Evolutionary conservation across 2,329 filamentous ascomycete species (phyloP), one percentile per base, ranked within the genome.

Genomic region (Sclerotinia nivalis): DNA sequence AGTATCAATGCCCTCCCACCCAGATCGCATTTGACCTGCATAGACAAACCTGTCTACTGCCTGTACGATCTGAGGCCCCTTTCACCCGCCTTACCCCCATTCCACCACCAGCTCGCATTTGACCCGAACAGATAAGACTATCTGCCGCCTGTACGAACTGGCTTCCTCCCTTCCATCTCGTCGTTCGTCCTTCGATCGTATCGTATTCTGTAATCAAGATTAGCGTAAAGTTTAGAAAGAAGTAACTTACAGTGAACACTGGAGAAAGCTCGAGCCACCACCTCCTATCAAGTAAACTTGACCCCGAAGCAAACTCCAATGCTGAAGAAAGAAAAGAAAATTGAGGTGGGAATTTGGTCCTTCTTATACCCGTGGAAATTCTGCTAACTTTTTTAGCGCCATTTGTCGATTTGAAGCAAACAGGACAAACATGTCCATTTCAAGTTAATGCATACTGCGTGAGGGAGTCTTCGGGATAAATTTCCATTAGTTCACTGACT

Each of bases 11-110:
- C 20, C 43, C 25, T 55, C 37, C n/a, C 61, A 40, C 61, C 68
- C 59, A 34, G 2, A 37, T 43, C 47, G 89, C 94, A 97, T 82
- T 98, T 95, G 82, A 96, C 97, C 81, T 93, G 93, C 75, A 87
- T 25, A 60, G 15, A 60, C 18, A 28, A 60, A n/a, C 40, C 58
- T 28, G 18, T 37, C 54, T 56, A 31, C 54, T 37, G 54, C 54
- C 54, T 56, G 9, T 56, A n/a, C 54, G 54, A 56, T 37, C 20
- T 37, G 54, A 15, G 54, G 54, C 54, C 54, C 1, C 12, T 4
- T 56, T 22, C 28, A 56, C 20, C 31, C 20, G 28, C 54, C 54
- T 12, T 22, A 13, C 10, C 31, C 22, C 22, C 13, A 37, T 37
- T 43, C 40, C 40, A 43, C 40, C 40, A 43, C 68, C 59, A 45